Percentiles rank a stretch among this genome's conserved stretches.
Conservation (phyloP, 2,329 filamentous ascomycete genomes). For the Chaetothyriales sp. region DNA sequence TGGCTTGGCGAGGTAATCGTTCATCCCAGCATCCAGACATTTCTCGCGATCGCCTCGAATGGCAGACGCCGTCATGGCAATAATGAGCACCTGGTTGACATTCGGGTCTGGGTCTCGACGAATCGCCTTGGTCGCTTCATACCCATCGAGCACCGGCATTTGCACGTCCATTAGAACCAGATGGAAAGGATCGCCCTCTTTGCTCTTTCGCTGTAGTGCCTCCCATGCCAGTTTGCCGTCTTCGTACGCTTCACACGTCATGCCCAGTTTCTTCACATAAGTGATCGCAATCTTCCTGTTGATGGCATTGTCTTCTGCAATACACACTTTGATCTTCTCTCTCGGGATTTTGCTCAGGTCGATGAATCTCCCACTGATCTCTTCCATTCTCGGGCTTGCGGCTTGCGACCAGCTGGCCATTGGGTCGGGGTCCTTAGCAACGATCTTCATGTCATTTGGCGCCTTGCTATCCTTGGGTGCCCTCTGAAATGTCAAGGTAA, state of each 20-base stretch:
- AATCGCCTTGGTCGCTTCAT: conserved; percentile 34
- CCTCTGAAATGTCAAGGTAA: conserved; percentile 75
- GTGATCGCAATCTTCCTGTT: conserved; percentile 32
- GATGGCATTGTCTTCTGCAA: conserved; percentile 61
- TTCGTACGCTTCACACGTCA: conserved; percentile 74
- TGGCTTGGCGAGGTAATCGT: conserved; percentile 90
- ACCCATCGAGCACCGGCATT: conserved; percentile 36
- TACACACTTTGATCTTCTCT: conserved; percentile 70
- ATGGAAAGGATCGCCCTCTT: conserved; percentile 26
- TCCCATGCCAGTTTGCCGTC: conserved; percentile 49
- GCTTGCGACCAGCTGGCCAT: conserved; percentile 42
- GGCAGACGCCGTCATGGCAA: conserved; percentile 91
- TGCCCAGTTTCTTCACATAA: conserved; percentile 47
- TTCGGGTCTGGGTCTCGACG: conserved; percentile 52
- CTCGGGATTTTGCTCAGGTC: conserved; percentile 61
- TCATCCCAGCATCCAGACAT: conserved; percentile 92
- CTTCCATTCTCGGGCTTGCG: conserved; percentile 23
- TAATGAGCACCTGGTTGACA: conserved; percentile 74
- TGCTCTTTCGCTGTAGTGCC: conserved; percentile 19
- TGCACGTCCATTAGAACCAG: conserved; percentile 35
- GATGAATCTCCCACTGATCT: conserved; percentile 35
- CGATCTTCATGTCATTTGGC: conserved; percentile 32
- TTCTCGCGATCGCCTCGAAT: conserved; percentile 92
- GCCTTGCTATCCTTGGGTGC: conserved; percentile 46
- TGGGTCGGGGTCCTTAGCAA: conserved; percentile 34